These are phyloP conservation scores for Clarireedia homoeocarpa DNA, from an alignment of 2,329 filamentous ascomycete genomes.

Conservation along the genomic window DNA sequence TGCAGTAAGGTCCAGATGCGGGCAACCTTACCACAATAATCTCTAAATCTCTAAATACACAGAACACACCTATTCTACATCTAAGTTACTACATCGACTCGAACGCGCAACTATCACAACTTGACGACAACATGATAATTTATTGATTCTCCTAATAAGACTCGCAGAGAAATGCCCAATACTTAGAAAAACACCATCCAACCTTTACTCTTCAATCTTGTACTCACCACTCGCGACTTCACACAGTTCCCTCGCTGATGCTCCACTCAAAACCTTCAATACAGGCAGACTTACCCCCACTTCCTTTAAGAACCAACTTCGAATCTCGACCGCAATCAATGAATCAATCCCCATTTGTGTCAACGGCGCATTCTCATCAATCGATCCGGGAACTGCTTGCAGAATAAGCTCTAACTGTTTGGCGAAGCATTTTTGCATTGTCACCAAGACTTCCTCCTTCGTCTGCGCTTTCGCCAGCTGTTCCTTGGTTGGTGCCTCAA, in stretches of 20 bases:
- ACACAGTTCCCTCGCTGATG: background rate
- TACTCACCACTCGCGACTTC: slow-evolving; percentile 2
- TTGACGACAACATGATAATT: too few relatives aligned
- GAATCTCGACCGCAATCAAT: slow-evolving; percentile 42
- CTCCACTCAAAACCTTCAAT: slow-evolving; percentile 7
- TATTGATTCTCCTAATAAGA: background rate
- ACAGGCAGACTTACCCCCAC: slow-evolving; percentile 33
- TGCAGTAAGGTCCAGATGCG: too few relatives aligned
- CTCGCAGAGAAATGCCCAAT: too few relatives aligned
- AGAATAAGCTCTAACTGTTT: slow-evolving; percentile 1
- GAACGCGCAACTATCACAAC: too few relatives aligned
- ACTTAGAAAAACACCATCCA: too few relatives aligned
- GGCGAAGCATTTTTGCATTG: slow-evolving; percentile 1
- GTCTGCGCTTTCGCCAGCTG: slow-evolving; percentile 2
- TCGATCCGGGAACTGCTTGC: background rate
- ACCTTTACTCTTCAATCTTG: background rate
- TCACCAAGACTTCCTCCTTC: background rate
- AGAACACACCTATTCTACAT: too few relatives aligned
- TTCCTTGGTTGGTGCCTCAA: background rate
- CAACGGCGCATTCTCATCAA: background rate
- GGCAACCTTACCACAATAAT: too few relatives aligned
- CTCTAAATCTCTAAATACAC: too few relatives aligned
- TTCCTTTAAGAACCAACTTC: slow-evolving; percentile 39
- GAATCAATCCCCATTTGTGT: slow-evolving; percentile 37
- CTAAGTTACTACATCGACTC: too few relatives aligned